Conservation (phyloP, 148 eudicot genomes). For the Linanthus parryae region DNA sequence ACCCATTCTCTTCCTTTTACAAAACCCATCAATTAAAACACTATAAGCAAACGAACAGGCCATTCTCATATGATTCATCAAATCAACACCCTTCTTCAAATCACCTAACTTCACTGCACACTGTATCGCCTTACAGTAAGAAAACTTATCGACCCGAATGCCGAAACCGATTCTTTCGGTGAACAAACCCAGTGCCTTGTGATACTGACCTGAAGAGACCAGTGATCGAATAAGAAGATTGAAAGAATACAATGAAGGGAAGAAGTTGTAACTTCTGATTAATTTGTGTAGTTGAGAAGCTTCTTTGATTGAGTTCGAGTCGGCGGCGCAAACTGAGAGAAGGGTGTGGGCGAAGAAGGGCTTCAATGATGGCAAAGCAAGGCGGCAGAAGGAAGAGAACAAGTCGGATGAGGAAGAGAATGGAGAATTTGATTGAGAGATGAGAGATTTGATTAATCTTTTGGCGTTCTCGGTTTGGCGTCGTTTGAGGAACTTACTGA, state of each 20-base stretch:
- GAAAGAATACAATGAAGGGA: conserved; percentile 34
- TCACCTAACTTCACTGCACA: conserved; percentile 64
- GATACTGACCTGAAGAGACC: conserved; percentile 31
- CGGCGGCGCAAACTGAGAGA: conserved; percentile 36
- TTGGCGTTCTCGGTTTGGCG: conserved; percentile 34
- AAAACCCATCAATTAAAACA: conserved; percentile 59
- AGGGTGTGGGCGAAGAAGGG: conserved; percentile 22
- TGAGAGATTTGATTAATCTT: conserved; percentile 22
- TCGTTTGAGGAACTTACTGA: conserved; percentile 27
- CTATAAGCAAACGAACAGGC: conserved; percentile 77
- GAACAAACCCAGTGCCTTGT: conserved; percentile 33
- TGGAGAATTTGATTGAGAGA: conserved; percentile 18
- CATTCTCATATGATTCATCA: conserved; percentile 47
- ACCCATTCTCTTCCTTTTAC: conserved; percentile 61
- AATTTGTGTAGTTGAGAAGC: conserved; percentile 26
- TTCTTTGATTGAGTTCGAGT: conserved; percentile 28
- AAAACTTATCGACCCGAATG: conserved; percentile 45
- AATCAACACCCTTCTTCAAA: conserved; percentile 40
- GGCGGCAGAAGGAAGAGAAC: conserved; percentile 19
- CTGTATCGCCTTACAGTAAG: conserved; percentile 62
- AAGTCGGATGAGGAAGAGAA: conserved; percentile 26
- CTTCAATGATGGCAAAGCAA: conserved; percentile 22
- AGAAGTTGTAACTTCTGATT: conserved; percentile 28
- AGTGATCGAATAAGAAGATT: conserved; percentile 42
- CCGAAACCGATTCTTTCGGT: conserved; percentile 31